Conservation (phyloP, 1,139 yeast genomes). For the Suhomyces panamericanus region DNA sequence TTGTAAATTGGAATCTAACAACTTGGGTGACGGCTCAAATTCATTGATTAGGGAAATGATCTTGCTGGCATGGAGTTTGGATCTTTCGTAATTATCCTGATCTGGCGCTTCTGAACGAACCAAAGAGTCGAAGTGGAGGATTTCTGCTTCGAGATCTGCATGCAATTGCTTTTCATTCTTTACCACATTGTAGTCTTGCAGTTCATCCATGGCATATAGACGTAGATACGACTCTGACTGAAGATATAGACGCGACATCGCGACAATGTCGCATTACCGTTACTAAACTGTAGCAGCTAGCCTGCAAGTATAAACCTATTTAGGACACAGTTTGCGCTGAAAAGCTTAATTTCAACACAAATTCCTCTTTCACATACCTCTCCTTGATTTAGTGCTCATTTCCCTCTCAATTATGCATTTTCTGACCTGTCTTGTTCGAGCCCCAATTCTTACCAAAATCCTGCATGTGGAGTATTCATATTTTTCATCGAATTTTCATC, state of each 20-base stretch:
- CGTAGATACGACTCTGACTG: neutral
- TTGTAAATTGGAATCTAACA: conserved; percentile 45
- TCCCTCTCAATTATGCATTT: too few relatives aligned
- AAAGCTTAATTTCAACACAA: too few relatives aligned
- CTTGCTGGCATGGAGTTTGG: conserved; percentile 11
- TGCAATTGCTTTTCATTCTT: conserved; percentile 24
- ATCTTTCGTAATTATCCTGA: conserved; percentile 12
- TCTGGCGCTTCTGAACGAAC: conserved; percentile 4
- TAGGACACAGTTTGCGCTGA: too few relatives aligned
- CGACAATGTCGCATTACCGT: conserved; percentile 1
- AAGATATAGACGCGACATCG: conserved; percentile 1
- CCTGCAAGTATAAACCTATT: neutral
- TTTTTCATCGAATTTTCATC: conserved; percentile 8
- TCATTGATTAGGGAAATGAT: conserved; percentile 28
- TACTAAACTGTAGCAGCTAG: neutral
- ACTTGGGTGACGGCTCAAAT: conserved; percentile 58
- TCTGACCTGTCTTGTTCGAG: too few relatives aligned
- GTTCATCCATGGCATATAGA: conserved; percentile 22
- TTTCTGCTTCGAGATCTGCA: conserved; percentile 10
- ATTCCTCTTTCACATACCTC: too few relatives aligned
- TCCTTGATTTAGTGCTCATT: too few relatives aligned
- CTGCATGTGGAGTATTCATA: conserved; percentile 1
- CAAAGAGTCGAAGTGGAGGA: conserved; percentile 1
- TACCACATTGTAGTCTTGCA: conserved; percentile 18
- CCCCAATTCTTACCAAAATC: neutral